These are phyloP conservation scores for Tulasnella calospora DNA, from an alignment of 768 basidiomycete species.

Conservation along the genomic window DNA sequence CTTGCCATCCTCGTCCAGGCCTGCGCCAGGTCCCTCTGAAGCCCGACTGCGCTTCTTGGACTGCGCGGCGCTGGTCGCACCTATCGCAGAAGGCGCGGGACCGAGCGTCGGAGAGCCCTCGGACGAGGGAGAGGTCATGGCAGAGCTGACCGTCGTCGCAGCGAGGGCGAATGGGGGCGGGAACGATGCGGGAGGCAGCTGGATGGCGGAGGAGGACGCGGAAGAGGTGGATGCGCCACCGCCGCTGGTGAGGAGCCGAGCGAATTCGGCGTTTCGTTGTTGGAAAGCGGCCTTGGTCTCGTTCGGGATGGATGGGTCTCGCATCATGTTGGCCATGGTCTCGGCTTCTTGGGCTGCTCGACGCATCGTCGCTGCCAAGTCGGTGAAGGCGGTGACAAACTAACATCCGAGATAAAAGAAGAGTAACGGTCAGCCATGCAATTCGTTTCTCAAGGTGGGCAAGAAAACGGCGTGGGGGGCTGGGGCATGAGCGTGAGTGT, in stretches of 20 bases:
- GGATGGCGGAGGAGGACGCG: background rate
- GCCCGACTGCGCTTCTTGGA: constrained; percentile 14
- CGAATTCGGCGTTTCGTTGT: background rate
- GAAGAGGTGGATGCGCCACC: background rate
- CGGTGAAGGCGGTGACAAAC: constrained; percentile 26
- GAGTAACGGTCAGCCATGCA: no score
- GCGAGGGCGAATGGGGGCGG: background rate
- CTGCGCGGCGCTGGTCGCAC: background rate
- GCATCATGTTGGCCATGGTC: constrained; percentile 23
- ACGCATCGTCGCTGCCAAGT: constrained; percentile 24
- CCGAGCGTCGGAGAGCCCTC: background rate
- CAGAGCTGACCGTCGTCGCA: background rate
- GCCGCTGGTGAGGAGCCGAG: background rate
- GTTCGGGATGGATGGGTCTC: background rate
- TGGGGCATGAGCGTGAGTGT: background rate
- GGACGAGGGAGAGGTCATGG: background rate
- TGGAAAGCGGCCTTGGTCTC: constrained; percentile 20
- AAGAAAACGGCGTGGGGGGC: background rate
- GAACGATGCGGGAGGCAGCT: background rate
- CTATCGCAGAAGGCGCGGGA: background rate
- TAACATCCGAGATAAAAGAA: background rate
- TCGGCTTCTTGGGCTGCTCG: constrained; percentile 26
- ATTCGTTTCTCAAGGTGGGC: background rate
- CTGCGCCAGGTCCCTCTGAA: background rate
- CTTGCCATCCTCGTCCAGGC: constrained; percentile 46